A percentile compares a stretch with the other conserved stretches of the same genome.
These are phyloP conservation scores for Diplodia seriata DNA, from an alignment of 2,329 filamentous ascomycete genomes.

Conservation along the genomic window DNA sequence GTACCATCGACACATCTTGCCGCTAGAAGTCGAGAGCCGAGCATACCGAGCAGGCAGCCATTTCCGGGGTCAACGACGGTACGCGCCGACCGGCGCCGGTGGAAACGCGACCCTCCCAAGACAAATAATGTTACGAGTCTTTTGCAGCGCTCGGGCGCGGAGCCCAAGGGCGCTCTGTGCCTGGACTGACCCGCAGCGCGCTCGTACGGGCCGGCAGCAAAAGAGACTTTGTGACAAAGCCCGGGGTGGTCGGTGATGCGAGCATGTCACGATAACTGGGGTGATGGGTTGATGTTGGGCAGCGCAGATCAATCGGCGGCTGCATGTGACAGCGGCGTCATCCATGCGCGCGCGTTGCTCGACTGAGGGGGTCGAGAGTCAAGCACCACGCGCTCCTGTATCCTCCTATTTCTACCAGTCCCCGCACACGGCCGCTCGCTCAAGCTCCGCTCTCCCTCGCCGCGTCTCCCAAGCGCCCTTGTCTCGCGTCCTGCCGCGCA, in stretches of 20 bases:
- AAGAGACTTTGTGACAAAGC: not conserved
- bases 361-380: constrained; percentile 16
- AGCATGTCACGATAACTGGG: constrained; percentile 11
- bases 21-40: not conserved
- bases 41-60: not conserved
- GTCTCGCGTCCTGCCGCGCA: not conserved
- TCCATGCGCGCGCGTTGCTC: constrained; percentile 10
- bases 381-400: constrained; percentile 21
- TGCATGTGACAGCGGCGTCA: constrained; percentile 28
- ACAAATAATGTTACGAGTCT: constrained; percentile 8
- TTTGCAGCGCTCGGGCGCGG: not conserved
- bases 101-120: constrained; percentile 1
- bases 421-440: constrained; percentile 9
- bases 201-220: no score
- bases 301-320: constrained; percentile 25
- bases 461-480: not conserved
- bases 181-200: not conserved
- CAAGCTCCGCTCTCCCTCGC: not conserved
- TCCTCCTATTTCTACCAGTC: constrained; percentile 28
- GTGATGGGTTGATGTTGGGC: constrained; percentile 13
- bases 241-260: not conserved
- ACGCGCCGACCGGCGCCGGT: not conserved
- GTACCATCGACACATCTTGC: not conserved
- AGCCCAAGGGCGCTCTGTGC: not conserved
- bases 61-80: not conserved